These are phyloP conservation scores for Ceratocystis huliohia DNA, from an alignment of 2,329 filamentous ascomycete genomes.

Conservation along the genomic window DNA sequence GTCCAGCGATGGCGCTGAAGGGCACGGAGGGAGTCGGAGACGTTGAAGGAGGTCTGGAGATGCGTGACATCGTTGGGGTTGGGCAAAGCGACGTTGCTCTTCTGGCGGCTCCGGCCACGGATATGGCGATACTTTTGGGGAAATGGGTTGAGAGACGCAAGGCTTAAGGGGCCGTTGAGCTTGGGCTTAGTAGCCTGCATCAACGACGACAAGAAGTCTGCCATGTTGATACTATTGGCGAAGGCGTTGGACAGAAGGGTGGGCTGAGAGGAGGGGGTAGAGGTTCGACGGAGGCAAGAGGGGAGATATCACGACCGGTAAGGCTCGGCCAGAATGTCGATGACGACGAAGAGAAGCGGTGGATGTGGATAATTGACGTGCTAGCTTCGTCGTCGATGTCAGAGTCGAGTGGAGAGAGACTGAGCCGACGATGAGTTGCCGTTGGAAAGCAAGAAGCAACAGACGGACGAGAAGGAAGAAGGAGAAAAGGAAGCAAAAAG, in stretches of 20 bases:
- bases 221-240: conserved; percentile 23
- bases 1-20: conserved; percentile 70
- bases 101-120: conserved; percentile 31
- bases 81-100: conserved; percentile 28
- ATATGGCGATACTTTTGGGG: conserved; percentile 32
- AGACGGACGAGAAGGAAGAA: not conserved
- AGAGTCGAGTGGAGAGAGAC: not conserved
- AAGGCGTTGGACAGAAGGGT: not conserved
- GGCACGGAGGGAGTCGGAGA: conserved; percentile 61
- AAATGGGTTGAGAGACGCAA: conserved; percentile 33
- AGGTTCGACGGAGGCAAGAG: not conserved
- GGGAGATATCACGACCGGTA: not conserved
- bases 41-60: conserved; percentile 71
- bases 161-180: conserved; percentile 32
- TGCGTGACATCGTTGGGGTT: conserved; percentile 51
- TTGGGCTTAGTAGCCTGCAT: conserved; percentile 31
- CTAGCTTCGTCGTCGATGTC: not conserved
- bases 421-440: not conserved
- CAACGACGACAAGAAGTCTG: conserved; percentile 31
- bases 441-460: not conserved
- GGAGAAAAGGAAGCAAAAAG: not conserved
- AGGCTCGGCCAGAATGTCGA: not conserved
- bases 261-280: not conserved
- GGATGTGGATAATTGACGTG: not conserved
- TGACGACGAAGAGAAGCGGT: not conserved